Evolutionary conservation across 2,329 filamentous ascomycete species (phyloP), one percentile per base, ranked within the genome.

Genomic region (Didymella sp.): DNA sequence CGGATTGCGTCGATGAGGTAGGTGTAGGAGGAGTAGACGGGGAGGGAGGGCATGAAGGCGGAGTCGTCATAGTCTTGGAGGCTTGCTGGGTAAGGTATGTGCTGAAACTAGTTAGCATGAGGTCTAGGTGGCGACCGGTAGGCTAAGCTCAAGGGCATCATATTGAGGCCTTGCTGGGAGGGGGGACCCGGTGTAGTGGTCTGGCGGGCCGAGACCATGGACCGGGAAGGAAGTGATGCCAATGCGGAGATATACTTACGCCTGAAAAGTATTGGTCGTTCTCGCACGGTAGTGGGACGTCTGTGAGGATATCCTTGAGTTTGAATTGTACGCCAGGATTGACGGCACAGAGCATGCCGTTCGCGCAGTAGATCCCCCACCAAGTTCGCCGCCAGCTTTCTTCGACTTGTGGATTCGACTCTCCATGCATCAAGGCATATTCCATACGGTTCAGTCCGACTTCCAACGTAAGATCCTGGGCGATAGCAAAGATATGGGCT

Each of bases 341-440:
- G 63, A 96, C 87, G 3, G 90, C 91, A 5, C 91, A 90, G 63
- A 96, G 84, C 84, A 96, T 89, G 51, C 89, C 91, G 72, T 96
- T 92, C 13, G 91, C 84, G n/a, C 91, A 84, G 70, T 89, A 94
- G 35, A 91, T 69, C 66, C 85, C 92, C 93, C 93, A 97, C 92
- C 92, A 97, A 1, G 92, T 97, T 56, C 93, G 84, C 17, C 92
- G 85, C 85, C 91, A 89, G 72, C 89, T 91, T 75, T 97, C 93
- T 71, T 94, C 90, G 3, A 93, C 73, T 1, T 92, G 80, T 0
- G 85, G 81, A 57, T 89, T 85, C 5, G 86, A 85, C 25, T 82
- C 80, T 15, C 89, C 88, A 65, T 91, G 81, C 5, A 82, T 76
- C 0, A 81, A 76, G 0, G 91, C 88, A 72, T 87, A 96, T 0